Base-by-base conservation (phyloP, 2,329 filamentous ascomycete genomes). In the Colletotrichum costaricense region DNA sequence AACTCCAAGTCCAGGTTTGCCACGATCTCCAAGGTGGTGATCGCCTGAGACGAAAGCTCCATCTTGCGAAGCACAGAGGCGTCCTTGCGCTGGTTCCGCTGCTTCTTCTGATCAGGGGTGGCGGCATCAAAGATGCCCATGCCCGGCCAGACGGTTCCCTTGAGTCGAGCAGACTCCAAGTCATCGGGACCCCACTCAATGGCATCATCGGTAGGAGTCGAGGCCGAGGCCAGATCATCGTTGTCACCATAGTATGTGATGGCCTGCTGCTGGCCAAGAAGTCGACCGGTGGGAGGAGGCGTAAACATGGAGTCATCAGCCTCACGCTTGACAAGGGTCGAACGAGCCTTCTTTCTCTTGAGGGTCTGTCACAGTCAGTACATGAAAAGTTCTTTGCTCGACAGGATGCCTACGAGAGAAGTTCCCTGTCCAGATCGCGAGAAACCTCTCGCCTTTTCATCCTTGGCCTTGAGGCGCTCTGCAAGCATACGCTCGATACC, bases 121-220 rank as follows among this genome's bases (percentile, higher is more conserved):
- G 94, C 94, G 66, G 94, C 91, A 81, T 96, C 94, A 79, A 95
- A 95, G n/a, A 94, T 87, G 66, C 90, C 89, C 93, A 95, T 95
- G 22, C 94, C 94, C 3, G 92, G 92, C 87, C 92, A 95, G 59
- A 90, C 85, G n/a, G 92, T 85, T 2, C 93, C 93, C 80, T 95
- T 95, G 66, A 95, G 72, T 26, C 72, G 55, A 5, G 58, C 52
- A 46, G 52, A 38, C 42, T 74, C 72, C 7, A 59, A 24, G 52
- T 68, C 69, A 28, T 74, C 67, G 14, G 64, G 56, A n/a, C 11
- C 30, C 33, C 58, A 55, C 5, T 74, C 69, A 12, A 19, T n/a
- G 30, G 22, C 54, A 52, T 30, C 54, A 7, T 73, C 63, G 19
- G 46, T 33, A 9, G 67, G 49, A 46, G n/a, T 33, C 38, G 24